Conservation (phyloP, 768 basidiomycete species). For the Leccinellum albellum region DNA sequence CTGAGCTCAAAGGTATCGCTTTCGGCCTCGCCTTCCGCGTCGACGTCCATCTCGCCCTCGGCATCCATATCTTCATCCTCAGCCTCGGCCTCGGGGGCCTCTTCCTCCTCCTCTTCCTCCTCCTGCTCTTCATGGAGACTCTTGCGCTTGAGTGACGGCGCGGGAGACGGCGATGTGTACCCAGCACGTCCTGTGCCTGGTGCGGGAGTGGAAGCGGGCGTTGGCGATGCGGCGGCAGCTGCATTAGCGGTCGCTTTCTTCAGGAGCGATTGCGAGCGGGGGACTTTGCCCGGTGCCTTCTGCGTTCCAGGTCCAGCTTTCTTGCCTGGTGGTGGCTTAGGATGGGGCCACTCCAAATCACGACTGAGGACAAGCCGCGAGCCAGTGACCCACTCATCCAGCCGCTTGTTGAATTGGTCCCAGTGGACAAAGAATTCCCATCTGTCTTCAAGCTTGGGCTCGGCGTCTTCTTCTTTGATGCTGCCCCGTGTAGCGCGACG, state of each 20-base stretch:
- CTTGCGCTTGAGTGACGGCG: conserved; percentile 67
- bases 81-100: conserved; percentile 44
- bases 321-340: conserved; percentile 62
- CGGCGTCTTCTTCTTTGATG: conserved; percentile 46
- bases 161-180: conserved; percentile 55
- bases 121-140: conserved; percentile 57
- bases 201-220: conserved; percentile 48
- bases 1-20: conserved; percentile 71
- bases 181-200: conserved; percentile 31
- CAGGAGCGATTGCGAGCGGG: conserved; percentile 55
- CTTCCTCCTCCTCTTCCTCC: conserved; percentile 49
- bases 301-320: conserved; percentile 43
- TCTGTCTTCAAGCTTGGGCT: conserved; percentile 65
- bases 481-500: conserved; percentile 40
- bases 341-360: conserved; percentile 95
- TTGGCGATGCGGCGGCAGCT: conserved; percentile 58
- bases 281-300: conserved; percentile 62
- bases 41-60: conserved; percentile 49
- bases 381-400: conserved; percentile 95
- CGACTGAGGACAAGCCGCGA: conserved; percentile 78
- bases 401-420: conserved; percentile 98
- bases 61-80: conserved; percentile 43
- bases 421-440: conserved; percentile 98
- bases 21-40: conserved; percentile 41
- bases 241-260: conserved; percentile 71